These are phyloP conservation scores for Didymellaceae sp. DNA, from an alignment of 2,329 filamentous ascomycete species.

Conservation along the genomic window DNA sequence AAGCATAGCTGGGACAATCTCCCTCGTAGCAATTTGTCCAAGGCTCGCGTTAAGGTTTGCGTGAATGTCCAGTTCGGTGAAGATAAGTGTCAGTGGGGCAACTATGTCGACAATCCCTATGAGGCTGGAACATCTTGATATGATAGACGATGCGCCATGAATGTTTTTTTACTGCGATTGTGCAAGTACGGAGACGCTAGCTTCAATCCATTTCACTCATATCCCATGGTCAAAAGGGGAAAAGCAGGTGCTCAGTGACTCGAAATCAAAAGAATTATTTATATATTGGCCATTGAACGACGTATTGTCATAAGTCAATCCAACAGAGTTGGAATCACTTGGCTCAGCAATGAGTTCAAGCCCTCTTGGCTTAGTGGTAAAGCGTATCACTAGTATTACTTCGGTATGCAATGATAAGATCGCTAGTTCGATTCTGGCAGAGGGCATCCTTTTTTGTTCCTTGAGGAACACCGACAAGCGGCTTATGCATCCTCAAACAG, in stretches of 20 bases:
- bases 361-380: slow-evolving; percentile 48
- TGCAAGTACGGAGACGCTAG: too few species aligned
- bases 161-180: too few species aligned
- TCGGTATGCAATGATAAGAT: slow-evolving; percentile 41
- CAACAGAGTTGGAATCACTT: slow-evolving; percentile 14
- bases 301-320: neutral
- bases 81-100: neutral
- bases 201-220: too few species aligned
- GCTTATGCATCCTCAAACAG: too few species aligned
- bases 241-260: too few species aligned
- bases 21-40: slow-evolving; percentile 1
- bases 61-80: neutral
- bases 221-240: too few species aligned
- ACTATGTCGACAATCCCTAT: neutral
- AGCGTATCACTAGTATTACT: slow-evolving; percentile 47
- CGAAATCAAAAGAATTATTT: neutral
- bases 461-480: too few species aligned
- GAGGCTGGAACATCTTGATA: neutral
- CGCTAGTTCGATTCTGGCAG: slow-evolving; percentile 48
- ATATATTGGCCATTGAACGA: neutral
- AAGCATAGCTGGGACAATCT: slow-evolving; percentile 5
- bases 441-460: slow-evolving; percentile 36
- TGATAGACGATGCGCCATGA: too few species aligned
- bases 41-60: slow-evolving; percentile 5
- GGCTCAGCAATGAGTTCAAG: slow-evolving; percentile 5